These are phyloP conservation scores for Fusarium lateritium DNA, from an alignment of 2,329 filamentous ascomycete species.

Conservation along the genomic window DNA sequence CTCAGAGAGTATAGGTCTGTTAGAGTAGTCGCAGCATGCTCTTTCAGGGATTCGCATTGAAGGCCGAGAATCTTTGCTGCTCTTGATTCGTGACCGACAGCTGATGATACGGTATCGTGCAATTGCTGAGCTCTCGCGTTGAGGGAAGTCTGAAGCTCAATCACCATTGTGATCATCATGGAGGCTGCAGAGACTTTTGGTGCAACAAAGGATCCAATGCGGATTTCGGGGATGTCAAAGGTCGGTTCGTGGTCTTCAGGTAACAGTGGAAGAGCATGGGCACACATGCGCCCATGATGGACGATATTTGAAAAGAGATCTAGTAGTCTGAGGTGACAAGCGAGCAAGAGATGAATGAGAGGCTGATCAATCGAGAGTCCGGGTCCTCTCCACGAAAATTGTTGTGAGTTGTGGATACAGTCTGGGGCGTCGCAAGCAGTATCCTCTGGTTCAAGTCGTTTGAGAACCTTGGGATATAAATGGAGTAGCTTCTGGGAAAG, in stretches of 20 bases:
- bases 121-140: conserved; percentile 35
- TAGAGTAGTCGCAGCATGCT: conserved; percentile 40
- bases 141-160: conserved; percentile 51
- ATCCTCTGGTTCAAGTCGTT: conserved; percentile 14
- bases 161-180: conserved; percentile 53
- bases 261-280: conserved; percentile 47
- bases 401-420: conserved; percentile 53
- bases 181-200: conserved; percentile 52
- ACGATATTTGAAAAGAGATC: conserved; percentile 57
- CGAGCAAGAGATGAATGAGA: conserved; percentile 55
- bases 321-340: conserved; percentile 56
- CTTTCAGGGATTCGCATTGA: conserved; percentile 49
- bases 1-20: conserved; percentile 29
- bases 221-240: conserved; percentile 58
- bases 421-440: conserved; percentile 50
- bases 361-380: conserved; percentile 51
- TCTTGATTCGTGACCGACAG: conserved; percentile 20
- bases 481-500: conserved; percentile 54
- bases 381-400: conserved; percentile 28
- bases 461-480: conserved; percentile 54
- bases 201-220: conserved; percentile 58
- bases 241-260: conserved; percentile 50
- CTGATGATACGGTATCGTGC: conserved; percentile 14
- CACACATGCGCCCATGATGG: conserved; percentile 52
- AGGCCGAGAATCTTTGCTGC: conserved; percentile 43